Evolutionary conservation across 306 rosid genomes (phyloP), one percentile per base, ranked within the genome.

Genomic region (Ormosia semicastrata): DNA sequence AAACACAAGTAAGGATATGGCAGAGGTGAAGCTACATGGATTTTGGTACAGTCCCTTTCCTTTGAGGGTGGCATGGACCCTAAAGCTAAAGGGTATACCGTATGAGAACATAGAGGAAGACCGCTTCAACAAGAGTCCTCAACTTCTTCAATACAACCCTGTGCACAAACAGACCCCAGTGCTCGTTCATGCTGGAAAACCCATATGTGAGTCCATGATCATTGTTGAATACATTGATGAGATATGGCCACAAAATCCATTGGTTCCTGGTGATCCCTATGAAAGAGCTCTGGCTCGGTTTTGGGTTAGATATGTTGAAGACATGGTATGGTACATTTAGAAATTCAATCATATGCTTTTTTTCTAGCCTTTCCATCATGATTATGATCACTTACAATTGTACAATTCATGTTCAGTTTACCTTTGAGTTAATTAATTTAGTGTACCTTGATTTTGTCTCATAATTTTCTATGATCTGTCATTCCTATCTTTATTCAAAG

Each of bases 201-300:
- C 89, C 0, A 32, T 88, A 3, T 79, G 90, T 5, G 91, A 90
- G 40, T 90, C 93, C 32, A 69, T 82, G 84, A 15, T 84, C 63
- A 90, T 90, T 66, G 15, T 88, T 36, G 86, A 88, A 75, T 90
- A 88, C 65, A 73, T 90, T 6, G 89, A 86, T 53, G 89, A 90
- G 44, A 77, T 54, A 3, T 90, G 93, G 90, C 75, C 86, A 2
- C 77, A 84, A 0, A 84, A 78, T n/a, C 71, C 93, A 6, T 54
- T 88, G 47, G 67, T 88, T 62, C 90, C 90, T 7, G 4, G 7
- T 71, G 82, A 88, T 44, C 80, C 90, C 8, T 77, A 49, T 53
- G 82, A 84, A 6, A 86, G 71, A 86, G 86, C 91, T 52, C 33
- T 30, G 0, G 87, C 90, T 30, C 60, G 90, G 4, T 90, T 90